Evolutionary conservation across 2,329 filamentous ascomycete species (phyloP), one percentile per base, ranked within the genome.

Genomic region (Diaporthe amygdali): DNA sequence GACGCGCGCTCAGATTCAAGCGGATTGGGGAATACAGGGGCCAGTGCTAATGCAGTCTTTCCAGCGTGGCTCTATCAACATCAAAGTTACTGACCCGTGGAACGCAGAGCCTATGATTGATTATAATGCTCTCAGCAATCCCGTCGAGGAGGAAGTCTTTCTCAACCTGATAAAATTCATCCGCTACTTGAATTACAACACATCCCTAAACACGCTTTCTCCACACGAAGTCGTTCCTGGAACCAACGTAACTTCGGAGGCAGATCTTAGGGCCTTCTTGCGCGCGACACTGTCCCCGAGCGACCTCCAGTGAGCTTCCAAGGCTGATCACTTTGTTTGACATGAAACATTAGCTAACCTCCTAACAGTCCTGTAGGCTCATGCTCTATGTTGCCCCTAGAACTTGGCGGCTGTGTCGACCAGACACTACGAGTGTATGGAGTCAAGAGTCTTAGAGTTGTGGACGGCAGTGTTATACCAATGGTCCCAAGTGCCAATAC

Each of bases 401-500:
- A 79, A 37, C 76, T 81, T 7, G 83, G 82, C 8, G 83, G 83
- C 34, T 82, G 84, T 17, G 83, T 84, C 1, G 79, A 82, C 69
- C 73, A 80, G 66, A 75, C 79, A 10, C 74, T 84, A 27, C 71
- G 78, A 39, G 83, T 85, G 0, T 84, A 63, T 8, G 41, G 59
- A 15, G 80, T 79, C 20, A 75, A 76, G 46, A 83, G 82, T 64
- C 74, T 85, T 49, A 78, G 83, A 14, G 77, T 85, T 32, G 82
- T 83, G 3, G 83, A 85, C 71, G 80, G 80, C 7, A 80, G 80
- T 39, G 78, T 84, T 41, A 81, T 84, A 32, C 83, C 83, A 10
- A 74, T 84, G 49, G 78, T 84, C 34, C 83, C 83, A 6, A 71
- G 75, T 25, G 77, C 76, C 7, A 78, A 79, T 71, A 72, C 77